Evolutionary conservation across 306 rosid genomes (phyloP).

Genomic region (Cicer pinnatifidum): DNA sequence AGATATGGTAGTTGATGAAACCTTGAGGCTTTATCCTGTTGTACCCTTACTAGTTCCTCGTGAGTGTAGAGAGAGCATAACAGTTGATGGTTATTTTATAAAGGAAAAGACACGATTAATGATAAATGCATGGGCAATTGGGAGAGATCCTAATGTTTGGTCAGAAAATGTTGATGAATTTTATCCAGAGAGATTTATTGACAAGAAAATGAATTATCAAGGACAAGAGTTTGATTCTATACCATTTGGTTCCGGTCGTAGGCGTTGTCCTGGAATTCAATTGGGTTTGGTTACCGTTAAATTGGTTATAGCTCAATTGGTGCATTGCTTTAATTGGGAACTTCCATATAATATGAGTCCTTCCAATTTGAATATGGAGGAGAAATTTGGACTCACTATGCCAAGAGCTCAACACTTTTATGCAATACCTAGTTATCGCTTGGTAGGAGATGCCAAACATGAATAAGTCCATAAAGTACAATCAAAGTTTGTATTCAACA

Average conservation of each 20-base stretch:
- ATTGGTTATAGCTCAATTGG: background rate
- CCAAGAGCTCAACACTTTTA: background rate
- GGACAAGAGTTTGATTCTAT: background rate
- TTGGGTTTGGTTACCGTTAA: background rate
- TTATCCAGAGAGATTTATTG: too few species aligned
- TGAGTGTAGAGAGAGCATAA: background rate
- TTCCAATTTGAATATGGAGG: background rate
- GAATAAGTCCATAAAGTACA: background rate
- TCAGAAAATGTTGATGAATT: too few species aligned
- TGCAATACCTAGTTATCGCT: background rate
- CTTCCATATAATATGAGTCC: background rate
- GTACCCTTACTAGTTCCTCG: background rate
- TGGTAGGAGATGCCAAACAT: background rate
- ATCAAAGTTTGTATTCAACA: too few species aligned
- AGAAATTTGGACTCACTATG: background rate
- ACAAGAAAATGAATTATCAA: background rate
- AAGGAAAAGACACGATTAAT: too few species aligned
- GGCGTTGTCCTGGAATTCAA: background rate
- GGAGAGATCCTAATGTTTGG: too few species aligned
- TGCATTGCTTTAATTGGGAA: conserved; percentile 3
- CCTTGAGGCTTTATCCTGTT: background rate
- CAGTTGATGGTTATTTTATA: background rate
- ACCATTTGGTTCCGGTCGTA: conserved; percentile 10
- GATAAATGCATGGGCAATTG: too few species aligned
- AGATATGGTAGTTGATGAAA: background rate